Base-by-base conservation (phyloP, 768 basidiomycete species). In the Boletus tylopilopsis region DNA sequence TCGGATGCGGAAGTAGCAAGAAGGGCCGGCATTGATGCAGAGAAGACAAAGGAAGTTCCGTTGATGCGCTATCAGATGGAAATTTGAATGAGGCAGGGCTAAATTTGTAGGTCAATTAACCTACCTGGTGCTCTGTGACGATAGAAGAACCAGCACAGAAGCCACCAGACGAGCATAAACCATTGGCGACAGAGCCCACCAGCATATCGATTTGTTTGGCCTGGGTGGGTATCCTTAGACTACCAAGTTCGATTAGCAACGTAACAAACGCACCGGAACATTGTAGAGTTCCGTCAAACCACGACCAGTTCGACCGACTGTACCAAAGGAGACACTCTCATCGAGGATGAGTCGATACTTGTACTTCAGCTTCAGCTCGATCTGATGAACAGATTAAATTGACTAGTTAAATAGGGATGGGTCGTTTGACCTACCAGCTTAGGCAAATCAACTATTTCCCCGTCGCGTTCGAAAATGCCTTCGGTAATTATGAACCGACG, bases 261-360 rank as follows among this genome's bases (percentile, higher is more conserved):
- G n/a, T 5, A 37, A 23, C 18, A 41, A 49, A 69, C 85, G 46
- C 70, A 92, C 94, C 0, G 93, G 87, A 43, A 98, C 87, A 51
- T 94, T 93, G 71, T 90, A 97, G 18, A 96, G 72, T 63, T 99
- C 95, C 0, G 96, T 97, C 43, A 97, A 72, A 33, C 96, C 96
- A 45, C 94, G 87, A 32, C 96, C 96, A 22, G 94, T 95, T 37
- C 90, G 74, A 13, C 95, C 96, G 15, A 98, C 84, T 32, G 86
- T 79, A 29, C 96, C 96, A 62, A 99, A 95, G 0, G 95, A 97
- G 58, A 90, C 81, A 50, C 81, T 85, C 68, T 99, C 96, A 66
- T 99, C 96, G 13, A 98, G 78, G 48, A 98, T 87, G 46, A 98
- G 73, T 12, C 96, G 84, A 67, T 94, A 97, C 70, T 98, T 98